Evolutionary conservation across 202 grass and related monocot species (phyloP).

Genomic region (Bolboschoenoplectus hybrid): DNA sequence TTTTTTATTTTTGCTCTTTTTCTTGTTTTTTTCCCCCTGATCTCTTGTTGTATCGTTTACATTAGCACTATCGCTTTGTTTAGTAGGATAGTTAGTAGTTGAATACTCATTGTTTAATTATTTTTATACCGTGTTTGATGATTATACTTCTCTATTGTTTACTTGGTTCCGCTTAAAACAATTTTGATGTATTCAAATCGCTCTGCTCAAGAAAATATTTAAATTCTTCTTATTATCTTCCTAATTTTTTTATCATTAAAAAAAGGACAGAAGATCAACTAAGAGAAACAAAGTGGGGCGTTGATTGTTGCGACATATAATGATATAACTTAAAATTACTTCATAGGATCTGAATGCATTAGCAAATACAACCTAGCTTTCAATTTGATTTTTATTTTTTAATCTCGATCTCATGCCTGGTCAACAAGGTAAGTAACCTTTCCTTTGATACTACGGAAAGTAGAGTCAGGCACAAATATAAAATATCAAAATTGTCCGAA

Average conservation of each 20-base stretch:
- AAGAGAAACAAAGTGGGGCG: not conserved
- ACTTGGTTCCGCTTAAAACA: not conserved
- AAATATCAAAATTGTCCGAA: not conserved
- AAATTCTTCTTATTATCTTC: no score
- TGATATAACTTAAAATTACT: not conserved
- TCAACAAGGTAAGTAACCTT: not conserved
- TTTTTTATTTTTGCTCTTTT: not conserved
- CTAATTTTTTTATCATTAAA: not conserved
- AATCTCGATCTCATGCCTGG: not conserved
- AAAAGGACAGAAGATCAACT: not conserved
- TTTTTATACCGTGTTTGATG: constrained; percentile 7
- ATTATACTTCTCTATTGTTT: not conserved
- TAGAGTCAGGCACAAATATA: not conserved
- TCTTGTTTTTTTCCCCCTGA: not conserved
- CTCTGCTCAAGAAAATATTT: constrained; percentile 12
- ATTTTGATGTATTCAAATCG: not conserved
- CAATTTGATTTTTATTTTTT: not conserved
- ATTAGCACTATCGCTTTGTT: constrained; percentile 10
- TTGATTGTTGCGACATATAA: not conserved
- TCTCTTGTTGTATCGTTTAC: constrained; percentile 22
- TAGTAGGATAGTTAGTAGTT: not conserved
- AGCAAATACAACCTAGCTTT: not conserved
- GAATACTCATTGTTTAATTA: constrained; percentile 28
- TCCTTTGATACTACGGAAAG: not conserved
- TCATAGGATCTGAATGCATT: not conserved